phyloP scores from a whole-genome alignment of 2,329 filamentous ascomycete genomes.

The Monilinia polystroma region DNA sequence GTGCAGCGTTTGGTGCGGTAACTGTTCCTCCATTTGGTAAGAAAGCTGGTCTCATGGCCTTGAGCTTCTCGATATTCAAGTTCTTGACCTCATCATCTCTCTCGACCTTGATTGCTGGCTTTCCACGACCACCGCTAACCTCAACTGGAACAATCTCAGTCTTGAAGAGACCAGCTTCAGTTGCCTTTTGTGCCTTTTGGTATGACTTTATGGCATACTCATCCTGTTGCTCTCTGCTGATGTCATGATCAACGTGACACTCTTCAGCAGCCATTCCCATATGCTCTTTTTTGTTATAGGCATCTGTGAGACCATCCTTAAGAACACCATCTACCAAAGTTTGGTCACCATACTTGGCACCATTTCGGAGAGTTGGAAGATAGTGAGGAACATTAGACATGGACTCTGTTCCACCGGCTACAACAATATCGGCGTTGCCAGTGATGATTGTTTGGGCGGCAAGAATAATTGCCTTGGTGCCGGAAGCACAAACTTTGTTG shows the following conservation, averaged over 20 bases:
- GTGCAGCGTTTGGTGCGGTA: slow-evolving; percentile 94
- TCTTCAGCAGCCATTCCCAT: slow-evolving; percentile 95
- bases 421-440: slow-evolving; percentile 86
- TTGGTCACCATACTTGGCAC: slow-evolving; percentile 93
- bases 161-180: slow-evolving; percentile 76
- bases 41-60: slow-evolving; percentile 81
- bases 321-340: slow-evolving; percentile 85
- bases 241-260: slow-evolving; percentile 78
- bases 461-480: slow-evolving; percentile 90
- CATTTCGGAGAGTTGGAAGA: slow-evolving; percentile 79
- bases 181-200: slow-evolving; percentile 86
- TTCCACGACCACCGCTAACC: slow-evolving; percentile 83
- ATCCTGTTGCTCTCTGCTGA: slow-evolving; percentile 85
- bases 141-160: slow-evolving; percentile 88
- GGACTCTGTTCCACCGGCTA: slow-evolving; percentile 93
- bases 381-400: slow-evolving; percentile 99
- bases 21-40: slow-evolving; percentile 80
- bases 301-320: slow-evolving; percentile 92
- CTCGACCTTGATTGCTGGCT: slow-evolving; percentile 77
- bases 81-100: slow-evolving; percentile 97
- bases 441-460: slow-evolving; percentile 97
- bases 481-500: slow-evolving; percentile 98
- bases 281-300: slow-evolving; percentile 87
- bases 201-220: slow-evolving; percentile 95
- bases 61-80: slow-evolving; percentile 79